These are phyloP conservation scores for Peniophora sp. DNA, from an alignment of 1,284 basidiomycete species.

Conservation along the genomic window DNA sequence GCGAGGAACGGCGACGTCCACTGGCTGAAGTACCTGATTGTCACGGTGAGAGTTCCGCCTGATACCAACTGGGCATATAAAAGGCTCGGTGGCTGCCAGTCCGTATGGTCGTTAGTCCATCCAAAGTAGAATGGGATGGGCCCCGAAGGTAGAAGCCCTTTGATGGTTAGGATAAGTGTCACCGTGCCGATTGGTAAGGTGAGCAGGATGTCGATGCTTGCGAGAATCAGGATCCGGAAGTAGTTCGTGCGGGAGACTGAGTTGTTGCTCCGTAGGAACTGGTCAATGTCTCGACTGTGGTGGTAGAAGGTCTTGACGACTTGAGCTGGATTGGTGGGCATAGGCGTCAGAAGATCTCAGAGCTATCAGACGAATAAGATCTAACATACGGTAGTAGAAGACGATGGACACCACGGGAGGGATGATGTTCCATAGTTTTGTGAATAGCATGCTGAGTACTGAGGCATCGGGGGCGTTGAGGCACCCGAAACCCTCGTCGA, in stretches of 20 bases:
- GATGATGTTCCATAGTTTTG: no score
- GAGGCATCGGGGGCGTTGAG: no score
- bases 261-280: not conserved
- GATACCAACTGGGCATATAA: no score
- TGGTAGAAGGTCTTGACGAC: not conserved
- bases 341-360: no score
- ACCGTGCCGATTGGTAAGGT: not conserved
- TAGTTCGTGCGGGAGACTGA: not conserved
- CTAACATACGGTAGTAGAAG: no score
- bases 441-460: no score
- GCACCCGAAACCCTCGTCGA: not conserved
- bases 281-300: not conserved
- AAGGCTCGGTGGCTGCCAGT: no score
- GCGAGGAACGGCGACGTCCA: no score
- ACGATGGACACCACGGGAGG: no score
- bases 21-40: no score
- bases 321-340: not conserved
- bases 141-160: not conserved
- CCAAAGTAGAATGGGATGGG: not conserved
- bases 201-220: not conserved
- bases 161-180: not conserved
- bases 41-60: no score
- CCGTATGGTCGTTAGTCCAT: not conserved
- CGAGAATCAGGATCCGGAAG: not conserved
- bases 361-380: no score